These are phyloP conservation scores for Sporothrix inflata DNA, from an alignment of 2,329 filamentous ascomycete species.

Conservation along the genomic window DNA sequence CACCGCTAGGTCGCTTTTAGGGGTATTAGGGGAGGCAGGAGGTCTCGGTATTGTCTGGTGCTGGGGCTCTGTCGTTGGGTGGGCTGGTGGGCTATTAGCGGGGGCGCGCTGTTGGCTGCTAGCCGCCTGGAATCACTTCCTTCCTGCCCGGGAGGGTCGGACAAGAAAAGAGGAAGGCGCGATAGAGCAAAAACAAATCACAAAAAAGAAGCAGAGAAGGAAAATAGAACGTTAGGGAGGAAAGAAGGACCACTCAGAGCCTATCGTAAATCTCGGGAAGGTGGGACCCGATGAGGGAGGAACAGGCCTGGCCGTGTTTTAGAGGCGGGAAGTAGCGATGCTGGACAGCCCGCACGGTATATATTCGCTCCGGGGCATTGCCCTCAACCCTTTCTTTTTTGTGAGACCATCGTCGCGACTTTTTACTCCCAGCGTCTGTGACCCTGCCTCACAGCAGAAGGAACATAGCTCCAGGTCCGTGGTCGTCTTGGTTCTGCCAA, in stretches of 20 bases:
- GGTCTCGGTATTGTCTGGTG: not conserved
- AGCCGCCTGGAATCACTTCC: not conserved
- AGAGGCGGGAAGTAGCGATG: not conserved
- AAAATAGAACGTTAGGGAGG: not conserved
- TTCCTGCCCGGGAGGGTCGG: not conserved
- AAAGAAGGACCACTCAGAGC: not conserved
- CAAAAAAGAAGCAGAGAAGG: not conserved
- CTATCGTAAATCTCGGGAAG: not conserved
- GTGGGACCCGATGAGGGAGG: not conserved
- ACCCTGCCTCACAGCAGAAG: not conserved
- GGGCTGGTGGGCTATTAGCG: not conserved
- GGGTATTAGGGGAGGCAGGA: not conserved
- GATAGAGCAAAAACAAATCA: not conserved
- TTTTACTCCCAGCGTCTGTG: not conserved
- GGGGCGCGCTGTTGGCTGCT: not conserved
- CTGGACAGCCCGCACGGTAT: not conserved
- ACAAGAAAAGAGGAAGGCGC: not conserved
- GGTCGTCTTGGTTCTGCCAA: not conserved
- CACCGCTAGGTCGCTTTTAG: not conserved
- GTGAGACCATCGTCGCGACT: conserved; percentile 12
- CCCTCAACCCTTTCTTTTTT: not conserved
- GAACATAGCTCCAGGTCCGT: not conserved
- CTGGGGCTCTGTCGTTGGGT: no score
- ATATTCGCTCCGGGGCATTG: not conserved
- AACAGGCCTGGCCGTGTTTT: not conserved